These are phyloP conservation scores for Candida easanensis DNA, from an alignment of 805 yeast genomes.

Conservation along the genomic window DNA sequence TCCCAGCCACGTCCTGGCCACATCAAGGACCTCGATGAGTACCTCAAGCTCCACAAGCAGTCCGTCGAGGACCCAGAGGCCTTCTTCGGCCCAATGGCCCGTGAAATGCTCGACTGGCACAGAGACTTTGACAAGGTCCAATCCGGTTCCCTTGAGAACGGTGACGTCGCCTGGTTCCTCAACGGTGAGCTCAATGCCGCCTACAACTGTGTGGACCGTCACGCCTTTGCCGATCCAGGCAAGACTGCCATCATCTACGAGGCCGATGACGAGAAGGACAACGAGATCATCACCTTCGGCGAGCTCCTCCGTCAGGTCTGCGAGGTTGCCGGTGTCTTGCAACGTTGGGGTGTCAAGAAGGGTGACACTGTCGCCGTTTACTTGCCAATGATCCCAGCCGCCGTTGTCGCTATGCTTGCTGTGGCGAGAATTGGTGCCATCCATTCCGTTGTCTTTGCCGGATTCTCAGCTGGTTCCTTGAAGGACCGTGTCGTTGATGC, in stretches of 20 bases:
- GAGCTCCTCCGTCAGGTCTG: conserved; percentile 83
- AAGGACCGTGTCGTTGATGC: conserved; percentile 90
- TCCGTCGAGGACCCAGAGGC: conserved; percentile 76
- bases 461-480: conserved; percentile 90
- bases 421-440: conserved; percentile 92
- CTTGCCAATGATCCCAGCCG: conserved; percentile 97
- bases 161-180: conserved; percentile 85
- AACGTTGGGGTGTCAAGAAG: conserved; percentile 81
- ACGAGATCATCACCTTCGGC: conserved; percentile 74
- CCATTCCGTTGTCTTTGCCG: conserved; percentile 96
- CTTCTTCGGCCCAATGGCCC: conserved; percentile 79
- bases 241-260: conserved; percentile 86
- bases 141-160: conserved; percentile 62
- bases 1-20: conserved; percentile 36
- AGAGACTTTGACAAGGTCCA: conserved; percentile 61
- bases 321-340: conserved; percentile 80
- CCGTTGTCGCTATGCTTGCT: conserved; percentile 90
- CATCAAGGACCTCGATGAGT: conserved; percentile 50
- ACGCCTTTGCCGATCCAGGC: conserved; percentile 84
- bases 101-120: conserved; percentile 74
- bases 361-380: conserved; percentile 98
- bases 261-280: conserved; percentile 84
- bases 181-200: conserved; percentile 92
- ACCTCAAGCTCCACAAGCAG: conserved; percentile 64
- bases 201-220: conserved; percentile 93